These are phyloP conservation scores for Backusella tuberculispora DNA, from an alignment of 192 early-diverging fungal species.

Conservation along the genomic window DNA sequence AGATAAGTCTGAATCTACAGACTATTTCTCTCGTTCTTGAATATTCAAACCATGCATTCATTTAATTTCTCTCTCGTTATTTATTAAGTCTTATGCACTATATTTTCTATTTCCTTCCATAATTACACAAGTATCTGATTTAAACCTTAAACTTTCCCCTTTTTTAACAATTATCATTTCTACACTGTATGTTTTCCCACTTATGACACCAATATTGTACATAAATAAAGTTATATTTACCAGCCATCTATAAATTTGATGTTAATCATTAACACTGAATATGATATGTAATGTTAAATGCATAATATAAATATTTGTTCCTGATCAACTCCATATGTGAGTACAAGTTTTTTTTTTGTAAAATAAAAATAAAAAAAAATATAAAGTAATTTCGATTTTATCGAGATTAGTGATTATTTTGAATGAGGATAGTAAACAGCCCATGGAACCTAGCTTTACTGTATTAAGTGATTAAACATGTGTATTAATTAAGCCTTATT, in stretches of 20 bases:
- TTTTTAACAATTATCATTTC: not conserved
- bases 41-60: not conserved
- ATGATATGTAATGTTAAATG: too few species aligned
- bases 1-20: not conserved
- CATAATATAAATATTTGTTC: too few species aligned
- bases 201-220: not conserved
- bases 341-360: too few species aligned
- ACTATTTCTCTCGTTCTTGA: constrained; percentile 12
- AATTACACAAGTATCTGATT: constrained; percentile 11
- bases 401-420: not conserved
- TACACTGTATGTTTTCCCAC: not conserved
- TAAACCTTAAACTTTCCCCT: constrained; percentile 5
- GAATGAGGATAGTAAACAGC: not conserved
- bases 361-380: not conserved
- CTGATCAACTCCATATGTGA: too few species aligned
- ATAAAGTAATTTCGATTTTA: not conserved
- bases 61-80: not conserved
- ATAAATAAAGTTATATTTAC: constrained; percentile 7
- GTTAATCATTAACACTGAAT: too few species aligned
- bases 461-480: constrained; percentile 1
- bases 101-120: constrained; percentile 3
- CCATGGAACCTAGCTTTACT: not conserved
- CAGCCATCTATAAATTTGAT: not conserved
- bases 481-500: not conserved
- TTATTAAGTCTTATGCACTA: not conserved